These are phyloP conservation scores for Xerocomellus chrysenteron DNA, from an alignment of 768 basidiomycete species.

Conservation along the genomic window DNA sequence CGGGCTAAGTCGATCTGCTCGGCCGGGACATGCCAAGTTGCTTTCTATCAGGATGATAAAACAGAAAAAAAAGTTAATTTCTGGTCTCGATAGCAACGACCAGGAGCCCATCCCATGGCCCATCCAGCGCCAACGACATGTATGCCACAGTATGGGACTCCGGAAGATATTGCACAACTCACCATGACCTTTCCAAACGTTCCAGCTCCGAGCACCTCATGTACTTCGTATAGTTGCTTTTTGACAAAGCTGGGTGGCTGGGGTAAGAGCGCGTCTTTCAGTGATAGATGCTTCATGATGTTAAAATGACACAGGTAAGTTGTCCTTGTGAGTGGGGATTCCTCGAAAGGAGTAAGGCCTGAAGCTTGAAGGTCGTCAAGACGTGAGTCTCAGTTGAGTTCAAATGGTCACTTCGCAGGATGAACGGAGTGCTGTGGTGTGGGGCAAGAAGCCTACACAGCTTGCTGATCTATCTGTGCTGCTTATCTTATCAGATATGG, in stretches of 20 bases:
- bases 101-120: neutral
- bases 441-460: conserved; percentile 12
- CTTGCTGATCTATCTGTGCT: neutral
- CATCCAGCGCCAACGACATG: neutral
- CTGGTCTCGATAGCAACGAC: neutral
- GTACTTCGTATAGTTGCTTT: conserved; percentile 79
- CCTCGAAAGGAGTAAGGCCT: neutral
- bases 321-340: neutral
- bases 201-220: conserved; percentile 74
- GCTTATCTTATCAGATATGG: conserved; percentile 22
- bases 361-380: neutral
- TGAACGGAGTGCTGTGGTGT: neutral
- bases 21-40: conserved; percentile 74
- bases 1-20: conserved; percentile 57
- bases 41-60: conserved; percentile 42
- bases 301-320: neutral
- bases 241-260: conserved; percentile 86
- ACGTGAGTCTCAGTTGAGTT: neutral
- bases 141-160: neutral
- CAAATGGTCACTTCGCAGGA: neutral
- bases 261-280: conserved; percentile 63
- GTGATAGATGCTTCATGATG: conserved; percentile 35
- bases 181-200: conserved; percentile 92
- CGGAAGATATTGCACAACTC: conserved; percentile 25
- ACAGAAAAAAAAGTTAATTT: neutral